These are phyloP conservation scores for Penicillium sp. DNA, from an alignment of 2,329 filamentous ascomycete genomes.

Conservation along the genomic window DNA sequence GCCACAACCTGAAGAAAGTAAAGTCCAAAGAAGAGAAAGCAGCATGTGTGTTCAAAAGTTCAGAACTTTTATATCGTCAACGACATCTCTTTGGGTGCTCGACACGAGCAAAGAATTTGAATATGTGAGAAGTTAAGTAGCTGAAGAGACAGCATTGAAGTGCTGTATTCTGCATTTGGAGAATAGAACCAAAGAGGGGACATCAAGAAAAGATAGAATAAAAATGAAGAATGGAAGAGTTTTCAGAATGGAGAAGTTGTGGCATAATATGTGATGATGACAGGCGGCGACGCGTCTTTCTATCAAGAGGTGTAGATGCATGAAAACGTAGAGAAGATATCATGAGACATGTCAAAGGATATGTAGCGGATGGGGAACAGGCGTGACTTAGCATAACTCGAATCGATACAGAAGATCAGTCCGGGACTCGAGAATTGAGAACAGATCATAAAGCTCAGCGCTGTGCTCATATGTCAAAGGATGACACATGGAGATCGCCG, in stretches of 20 bases:
- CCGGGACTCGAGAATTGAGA: background rate
- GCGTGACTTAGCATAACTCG: constrained; percentile 22
- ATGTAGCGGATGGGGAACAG: constrained; percentile 26
- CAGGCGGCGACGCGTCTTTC: constrained; percentile 21
- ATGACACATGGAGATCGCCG: constrained; percentile 42
- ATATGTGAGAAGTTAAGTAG: background rate
- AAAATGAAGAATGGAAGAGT: constrained; percentile 19
- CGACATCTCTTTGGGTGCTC: constrained; percentile 8
- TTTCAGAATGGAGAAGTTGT: constrained; percentile 14
- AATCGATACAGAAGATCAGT: constrained; percentile 18
- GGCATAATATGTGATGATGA: constrained; percentile 20
- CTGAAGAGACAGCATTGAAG: background rate
- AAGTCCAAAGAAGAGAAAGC: background rate
- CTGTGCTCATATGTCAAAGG: constrained; percentile 28
- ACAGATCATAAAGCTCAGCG: constrained; percentile 7
- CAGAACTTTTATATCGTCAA: constrained; percentile 10
- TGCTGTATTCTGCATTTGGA: background rate
- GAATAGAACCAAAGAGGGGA: background rate
- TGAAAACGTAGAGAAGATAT: constrained; percentile 20
- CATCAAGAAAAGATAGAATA: constrained; percentile 9
- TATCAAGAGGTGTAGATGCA: constrained; percentile 34
- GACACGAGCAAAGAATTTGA: background rate
- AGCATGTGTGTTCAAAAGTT: background rate
- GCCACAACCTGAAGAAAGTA: background rate
- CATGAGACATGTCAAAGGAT: constrained; percentile 29